Base-by-base conservation (phyloP, 257 asterid species). In the Hygrophila difformis region DNA sequence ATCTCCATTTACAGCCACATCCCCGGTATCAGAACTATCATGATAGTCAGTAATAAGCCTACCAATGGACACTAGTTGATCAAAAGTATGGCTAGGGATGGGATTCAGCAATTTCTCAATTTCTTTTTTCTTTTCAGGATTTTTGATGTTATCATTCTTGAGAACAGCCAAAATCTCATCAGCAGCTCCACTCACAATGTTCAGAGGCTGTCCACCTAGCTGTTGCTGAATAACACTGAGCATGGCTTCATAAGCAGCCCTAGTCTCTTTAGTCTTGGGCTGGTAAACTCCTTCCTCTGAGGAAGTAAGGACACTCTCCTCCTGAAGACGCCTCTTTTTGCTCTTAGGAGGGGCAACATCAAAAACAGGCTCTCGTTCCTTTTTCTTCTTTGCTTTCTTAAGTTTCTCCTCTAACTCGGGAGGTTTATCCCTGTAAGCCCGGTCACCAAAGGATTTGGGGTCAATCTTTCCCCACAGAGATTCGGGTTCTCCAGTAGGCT, bases 91-190 rank as follows among this genome's bases (percentile, higher is more conserved):
- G 49, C 21, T 21, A 1, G 75, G 35, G 36, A 73, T 73, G 33
- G 80, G 80, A 51, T 73, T 73, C 73, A 73, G 16, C 57, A 73
- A 39, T 53, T 73, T 68, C 73, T 73, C 80, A 47, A 73, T 73
- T 68, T 73, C 80, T 60, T 68, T 68, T 15, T 73, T 73, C 73
- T 73, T 73, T 1, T 73, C 80, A 12, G 75, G 73, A 53, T 73
- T 73, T 64, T 73, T 73, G 9, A 73, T 2, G 51, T 39, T 65
- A 0, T 73, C 73, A 28, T 68, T 73, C 68, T 73, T 73, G 6
- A 75, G 76, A 48, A 75, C 83, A 40, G 76, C 79, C 72, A 75
- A 37, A 34, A 75, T 75, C 76, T 75, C 83, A 59, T 75, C 83
- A 16, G 83, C 83, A 19, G 83, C 83, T 12, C 83, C 83, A 39